Conservation (phyloP, 805 yeast species). For the Cyberlindnera mississippiensis region DNA sequence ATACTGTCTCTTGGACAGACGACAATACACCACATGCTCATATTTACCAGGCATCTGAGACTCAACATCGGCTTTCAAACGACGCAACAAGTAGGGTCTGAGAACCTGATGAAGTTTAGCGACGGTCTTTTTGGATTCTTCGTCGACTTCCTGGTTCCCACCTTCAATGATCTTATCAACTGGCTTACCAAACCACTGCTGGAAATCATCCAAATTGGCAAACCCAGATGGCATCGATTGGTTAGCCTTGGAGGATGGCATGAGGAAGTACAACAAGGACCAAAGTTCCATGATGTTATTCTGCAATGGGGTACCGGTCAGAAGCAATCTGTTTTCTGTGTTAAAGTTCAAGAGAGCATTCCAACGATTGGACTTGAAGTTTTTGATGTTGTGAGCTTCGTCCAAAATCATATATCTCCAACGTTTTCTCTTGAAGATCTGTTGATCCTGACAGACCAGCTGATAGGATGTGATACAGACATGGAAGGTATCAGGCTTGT, state of each 20-base stretch:
- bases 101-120: slow-evolving; percentile 87
- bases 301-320: slow-evolving; percentile 97
- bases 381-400: slow-evolving; percentile 97
- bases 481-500: slow-evolving; percentile 91
- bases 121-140: slow-evolving; percentile 81
- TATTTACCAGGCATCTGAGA: slow-evolving; percentile 98
- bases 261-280: slow-evolving; percentile 90
- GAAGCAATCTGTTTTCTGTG: slow-evolving; percentile 77
- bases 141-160: slow-evolving; percentile 52
- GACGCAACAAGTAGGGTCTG: slow-evolving; percentile 86
- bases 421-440: slow-evolving; percentile 81
- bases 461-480: slow-evolving; percentile 97
- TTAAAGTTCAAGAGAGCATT: slow-evolving; percentile 91
- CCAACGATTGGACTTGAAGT: slow-evolving; percentile 96
- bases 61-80: slow-evolving; percentile 94
- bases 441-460: slow-evolving; percentile 95
- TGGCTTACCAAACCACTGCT: slow-evolving; percentile 98
- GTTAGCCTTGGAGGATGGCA: slow-evolving; percentile 80
- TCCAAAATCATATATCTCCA: slow-evolving; percentile 98
- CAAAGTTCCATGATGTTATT: slow-evolving; percentile 93
- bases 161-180: slow-evolving; percentile 89
- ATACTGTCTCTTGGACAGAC: slow-evolving; percentile 88
- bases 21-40: slow-evolving; percentile 91
- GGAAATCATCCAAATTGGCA: slow-evolving; percentile 93
- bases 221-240: slow-evolving; percentile 85